A percentile compares a stretch with the other conserved stretches of the same genome.
Evolutionary conservation across 2,329 filamentous ascomycete genomes (phyloP).

Genomic region (Penicillium sp.): DNA sequence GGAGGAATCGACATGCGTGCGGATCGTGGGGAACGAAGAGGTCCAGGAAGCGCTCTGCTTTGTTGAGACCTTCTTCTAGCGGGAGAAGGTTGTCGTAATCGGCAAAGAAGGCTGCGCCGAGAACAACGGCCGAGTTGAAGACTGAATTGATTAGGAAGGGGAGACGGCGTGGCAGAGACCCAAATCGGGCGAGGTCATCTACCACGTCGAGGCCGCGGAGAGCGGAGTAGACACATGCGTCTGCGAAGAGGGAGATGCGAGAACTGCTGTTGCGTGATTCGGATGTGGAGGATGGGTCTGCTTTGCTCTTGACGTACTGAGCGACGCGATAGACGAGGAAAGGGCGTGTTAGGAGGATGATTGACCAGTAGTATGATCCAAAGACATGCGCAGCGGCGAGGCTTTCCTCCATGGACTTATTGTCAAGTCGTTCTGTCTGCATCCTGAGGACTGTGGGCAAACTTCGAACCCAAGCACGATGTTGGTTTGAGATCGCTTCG

Average conservation of each 20-base stretch:
- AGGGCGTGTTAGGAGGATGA: slow-evolving; percentile 57
- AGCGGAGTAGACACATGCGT: slow-evolving; percentile 52
- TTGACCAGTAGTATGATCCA: slow-evolving; percentile 58
- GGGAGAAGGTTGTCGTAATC: slow-evolving; percentile 49
- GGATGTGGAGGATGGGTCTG: slow-evolving; percentile 22
- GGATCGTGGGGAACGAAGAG: slow-evolving; percentile 43
- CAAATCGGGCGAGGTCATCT: slow-evolving; percentile 39
- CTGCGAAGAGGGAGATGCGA: slow-evolving; percentile 40
- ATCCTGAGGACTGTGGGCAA: slow-evolving; percentile 52
- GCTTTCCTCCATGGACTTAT: slow-evolving; percentile 40
- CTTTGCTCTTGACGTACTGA: slow-evolving; percentile 40
- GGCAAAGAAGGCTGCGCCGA: slow-evolving; percentile 52
- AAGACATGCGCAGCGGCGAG: slow-evolving; percentile 56
- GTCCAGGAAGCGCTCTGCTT: slow-evolving; percentile 40
- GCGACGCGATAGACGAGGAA: slow-evolving; percentile 58
- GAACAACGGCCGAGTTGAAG: slow-evolving; percentile 51
- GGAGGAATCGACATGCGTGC: slow-evolving; percentile 41
- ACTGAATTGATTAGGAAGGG: slow-evolving; percentile 53
- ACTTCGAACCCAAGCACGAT: slow-evolving; percentile 47
- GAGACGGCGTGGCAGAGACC: slow-evolving; percentile 46
- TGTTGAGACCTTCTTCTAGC: slow-evolving; percentile 39
- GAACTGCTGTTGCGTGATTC: slow-evolving; percentile 34
- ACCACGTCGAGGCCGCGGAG: slow-evolving; percentile 47
- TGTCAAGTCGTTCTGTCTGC: slow-evolving; percentile 50
- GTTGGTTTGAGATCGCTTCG: slow-evolving; percentile 48